phyloP scores from a whole-genome alignment of 2,329 filamentous ascomycete genomes.

The Didymella pinodella region DNA sequence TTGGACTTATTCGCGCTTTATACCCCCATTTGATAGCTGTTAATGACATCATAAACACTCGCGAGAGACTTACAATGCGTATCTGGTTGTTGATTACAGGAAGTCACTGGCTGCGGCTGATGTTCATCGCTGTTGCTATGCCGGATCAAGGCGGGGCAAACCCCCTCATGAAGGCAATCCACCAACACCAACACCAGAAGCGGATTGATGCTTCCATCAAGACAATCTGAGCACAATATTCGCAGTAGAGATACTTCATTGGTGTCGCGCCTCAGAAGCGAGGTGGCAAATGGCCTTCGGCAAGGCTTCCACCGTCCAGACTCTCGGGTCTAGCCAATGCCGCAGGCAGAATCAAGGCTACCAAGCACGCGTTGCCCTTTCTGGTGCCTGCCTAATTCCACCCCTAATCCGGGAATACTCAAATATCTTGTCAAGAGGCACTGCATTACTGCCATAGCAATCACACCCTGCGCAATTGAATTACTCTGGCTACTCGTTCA shows the following conservation, averaged over 20 bases:
- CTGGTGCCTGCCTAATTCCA: background rate
- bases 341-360: background rate
- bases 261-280: background rate
- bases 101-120: too few species aligned
- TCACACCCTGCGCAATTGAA: background rate
- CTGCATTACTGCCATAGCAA: background rate
- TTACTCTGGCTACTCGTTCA: background rate
- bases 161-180: background rate
- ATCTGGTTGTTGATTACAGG: background rate
- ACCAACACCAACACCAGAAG: background rate
- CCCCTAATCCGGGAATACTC: background rate
- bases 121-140: background rate
- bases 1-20: background rate
- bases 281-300: background rate
- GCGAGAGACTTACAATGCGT: background rate
- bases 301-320: background rate
- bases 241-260: background rate
- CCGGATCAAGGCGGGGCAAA: background rate
- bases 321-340: background rate
- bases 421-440: background rate
- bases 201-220: background rate
- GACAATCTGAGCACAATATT: background rate
- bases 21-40: slow-evolving; percentile 11
- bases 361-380: background rate
- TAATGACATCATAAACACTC: slow-evolving; percentile 1